phyloP scores from a whole-genome alignment of 2,329 filamentous ascomycete species.

The Monosporascus cannonballus region DNA sequence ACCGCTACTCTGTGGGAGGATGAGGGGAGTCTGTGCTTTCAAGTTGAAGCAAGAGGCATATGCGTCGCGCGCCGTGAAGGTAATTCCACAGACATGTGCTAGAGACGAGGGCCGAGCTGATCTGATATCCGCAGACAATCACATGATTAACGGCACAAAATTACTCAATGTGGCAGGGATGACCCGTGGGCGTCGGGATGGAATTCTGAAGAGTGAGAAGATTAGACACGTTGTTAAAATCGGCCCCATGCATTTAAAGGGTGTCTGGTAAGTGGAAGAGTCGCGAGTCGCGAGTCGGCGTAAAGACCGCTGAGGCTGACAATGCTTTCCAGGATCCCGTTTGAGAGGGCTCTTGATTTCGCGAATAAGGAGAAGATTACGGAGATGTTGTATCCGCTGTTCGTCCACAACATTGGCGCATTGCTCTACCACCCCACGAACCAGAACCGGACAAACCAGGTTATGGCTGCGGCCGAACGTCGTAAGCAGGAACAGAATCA shows the following conservation, averaged over 20 bases:
- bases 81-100: conserved; percentile 28
- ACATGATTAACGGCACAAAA: conserved; percentile 99
- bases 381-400: conserved; percentile 87
- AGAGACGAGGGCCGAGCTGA: background rate
- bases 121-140: conserved; percentile 58
- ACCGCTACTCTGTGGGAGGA: conserved; percentile 98
- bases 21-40: conserved; percentile 94
- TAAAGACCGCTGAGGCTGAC: conserved; percentile 6
- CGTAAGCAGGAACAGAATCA: conserved; percentile 65
- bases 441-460: conserved; percentile 72
- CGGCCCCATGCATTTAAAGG: conserved; percentile 97
- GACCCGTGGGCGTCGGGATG: conserved; percentile 91
- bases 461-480: conserved; percentile 79
- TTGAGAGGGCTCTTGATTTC: conserved; percentile 94
- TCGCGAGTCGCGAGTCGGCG: background rate
- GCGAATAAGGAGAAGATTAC: conserved; percentile 99
- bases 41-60: conserved; percentile 92
- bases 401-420: conserved; percentile 94
- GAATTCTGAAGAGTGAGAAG: conserved; percentile 97
- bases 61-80: conserved; percentile 93
- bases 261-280: conserved; percentile 69
- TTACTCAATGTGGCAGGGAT: conserved; percentile 95
- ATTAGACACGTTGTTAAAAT: conserved; percentile 96
- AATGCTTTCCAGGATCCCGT: conserved; percentile 72
- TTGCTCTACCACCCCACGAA: conserved; percentile 92